phyloP scores from a whole-genome alignment of 2,329 filamentous ascomycete species.

The Pseudogymnoascus sp. region DNA sequence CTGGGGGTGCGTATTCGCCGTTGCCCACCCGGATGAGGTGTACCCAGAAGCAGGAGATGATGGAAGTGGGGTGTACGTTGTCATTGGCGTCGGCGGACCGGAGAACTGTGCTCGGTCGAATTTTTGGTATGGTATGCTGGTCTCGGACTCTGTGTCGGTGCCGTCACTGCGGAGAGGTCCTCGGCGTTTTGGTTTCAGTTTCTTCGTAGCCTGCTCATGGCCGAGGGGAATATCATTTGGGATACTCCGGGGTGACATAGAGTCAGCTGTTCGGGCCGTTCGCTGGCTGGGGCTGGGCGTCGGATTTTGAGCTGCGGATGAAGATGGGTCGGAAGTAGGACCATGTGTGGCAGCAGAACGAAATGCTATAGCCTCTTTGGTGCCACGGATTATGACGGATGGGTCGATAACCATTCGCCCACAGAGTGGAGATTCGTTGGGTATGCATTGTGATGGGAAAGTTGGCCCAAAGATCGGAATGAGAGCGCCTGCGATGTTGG shows the following conservation, averaged over 20 bases:
- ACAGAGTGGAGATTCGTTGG: slow-evolving; percentile 54
- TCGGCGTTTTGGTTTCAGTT: not conserved
- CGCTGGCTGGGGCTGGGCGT: not conserved
- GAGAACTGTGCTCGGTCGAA: not conserved
- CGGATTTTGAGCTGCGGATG: slow-evolving; percentile 19
- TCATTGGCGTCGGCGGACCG: not conserved
- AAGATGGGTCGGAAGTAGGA: not conserved
- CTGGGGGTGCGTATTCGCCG: not conserved
- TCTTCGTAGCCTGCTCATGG: slow-evolving; percentile 27
- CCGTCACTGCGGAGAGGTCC: slow-evolving; percentile 32
- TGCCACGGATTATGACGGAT: slow-evolving; percentile 45
- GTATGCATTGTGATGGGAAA: slow-evolving; percentile 67
- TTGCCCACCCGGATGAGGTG: not conserved
- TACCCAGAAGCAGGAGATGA: not conserved
- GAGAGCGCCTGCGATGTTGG: slow-evolving; percentile 71
- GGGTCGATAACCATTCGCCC: slow-evolving; percentile 59
- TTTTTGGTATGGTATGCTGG: not conserved
- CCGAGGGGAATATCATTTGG: not conserved
- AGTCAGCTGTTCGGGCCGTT: slow-evolving; percentile 4
- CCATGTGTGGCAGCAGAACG: slow-evolving; percentile 21
- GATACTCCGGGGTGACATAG: not conserved
- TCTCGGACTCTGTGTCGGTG: slow-evolving; percentile 32
- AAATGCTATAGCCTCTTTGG: slow-evolving; percentile 40
- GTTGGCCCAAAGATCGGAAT: slow-evolving; percentile 83
- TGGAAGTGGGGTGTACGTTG: not conserved